A percentile compares a stretch with the other conserved stretches of the same genome.
Evolutionary conservation across 768 basidiomycete species (phyloP).

Genomic region (Russula foetens): DNA sequence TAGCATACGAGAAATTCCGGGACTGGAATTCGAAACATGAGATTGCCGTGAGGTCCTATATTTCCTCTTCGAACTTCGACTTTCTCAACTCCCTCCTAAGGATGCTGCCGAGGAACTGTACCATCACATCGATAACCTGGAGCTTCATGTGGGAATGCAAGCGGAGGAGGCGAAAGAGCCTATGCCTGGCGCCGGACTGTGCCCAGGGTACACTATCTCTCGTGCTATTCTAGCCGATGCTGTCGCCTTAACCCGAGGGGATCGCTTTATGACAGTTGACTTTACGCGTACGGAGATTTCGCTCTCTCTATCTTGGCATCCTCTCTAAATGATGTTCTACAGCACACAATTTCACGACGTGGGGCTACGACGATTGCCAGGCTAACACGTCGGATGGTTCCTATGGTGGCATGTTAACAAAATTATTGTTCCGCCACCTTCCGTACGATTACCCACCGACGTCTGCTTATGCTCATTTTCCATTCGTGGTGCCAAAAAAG

Average conservation of each 20-base stretch:
- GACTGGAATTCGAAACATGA: constrained; percentile 32
- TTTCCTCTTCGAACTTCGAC: background rate
- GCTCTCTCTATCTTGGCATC: background rate
- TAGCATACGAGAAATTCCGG: constrained; percentile 19
- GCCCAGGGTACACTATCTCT: constrained; percentile 78
- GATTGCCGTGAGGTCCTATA: constrained; percentile 19
- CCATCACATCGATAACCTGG: constrained; percentile 67
- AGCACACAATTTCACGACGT: constrained; percentile 70
- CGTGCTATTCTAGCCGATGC: constrained; percentile 80
- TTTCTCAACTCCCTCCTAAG: constrained; percentile 27
- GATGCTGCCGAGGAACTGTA: constrained; percentile 58
- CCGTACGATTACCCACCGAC: constrained; percentile 59
- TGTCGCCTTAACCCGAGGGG: constrained; percentile 66
- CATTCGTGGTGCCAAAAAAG: constrained; percentile 56
- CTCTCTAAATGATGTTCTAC: background rate
- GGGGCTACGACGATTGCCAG: constrained; percentile 72
- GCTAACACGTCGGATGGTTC: constrained; percentile 58
- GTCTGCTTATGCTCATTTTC: constrained; percentile 72
- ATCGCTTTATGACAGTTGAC: constrained; percentile 70
- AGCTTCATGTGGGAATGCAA: constrained; percentile 48
- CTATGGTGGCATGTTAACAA: constrained; percentile 66
- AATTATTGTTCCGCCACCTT: constrained; percentile 62
- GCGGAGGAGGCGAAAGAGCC: constrained; percentile 65
- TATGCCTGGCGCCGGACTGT: constrained; percentile 63
- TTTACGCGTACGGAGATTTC: constrained; percentile 52